phyloP scores from a whole-genome alignment of 164 flowering plant species.

The Akebia trifoliata region DNA sequence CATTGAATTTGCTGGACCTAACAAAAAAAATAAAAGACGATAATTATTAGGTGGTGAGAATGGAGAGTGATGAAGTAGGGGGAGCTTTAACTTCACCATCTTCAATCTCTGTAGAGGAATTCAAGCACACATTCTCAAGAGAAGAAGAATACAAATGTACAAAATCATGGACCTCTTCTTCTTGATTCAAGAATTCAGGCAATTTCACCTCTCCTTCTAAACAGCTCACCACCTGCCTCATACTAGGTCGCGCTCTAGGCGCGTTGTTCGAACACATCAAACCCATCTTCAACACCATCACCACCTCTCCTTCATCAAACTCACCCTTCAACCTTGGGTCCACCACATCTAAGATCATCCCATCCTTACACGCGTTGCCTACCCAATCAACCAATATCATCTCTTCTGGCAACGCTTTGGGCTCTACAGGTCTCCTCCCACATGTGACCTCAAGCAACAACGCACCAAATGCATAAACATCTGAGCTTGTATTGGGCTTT shows the following conservation, averaged over 20 bases:
- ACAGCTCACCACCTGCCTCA: slow-evolving; percentile 46
- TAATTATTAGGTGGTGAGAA: too few species aligned
- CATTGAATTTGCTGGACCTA: too few species aligned
- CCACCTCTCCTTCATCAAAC: slow-evolving; percentile 28
- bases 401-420: slow-evolving; percentile 41
- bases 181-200: slow-evolving; percentile 2
- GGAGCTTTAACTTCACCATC: slow-evolving; percentile 13
- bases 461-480: slow-evolving; percentile 62
- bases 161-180: slow-evolving; percentile 36
- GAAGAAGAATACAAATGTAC: slow-evolving; percentile 20
- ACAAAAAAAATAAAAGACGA: too few species aligned
- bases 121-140: slow-evolving; percentile 13
- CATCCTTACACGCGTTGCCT: slow-evolving; percentile 34
- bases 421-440: slow-evolving; percentile 62
- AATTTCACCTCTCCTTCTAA: slow-evolving; percentile 34
- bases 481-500: slow-evolving; percentile 41
- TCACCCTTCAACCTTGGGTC: slow-evolving; percentile 30
- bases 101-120: slow-evolving; percentile 8
- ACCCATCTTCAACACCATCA: slow-evolving; percentile 44
- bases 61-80: too few species aligned
- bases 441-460: slow-evolving; percentile 49
- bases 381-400: slow-evolving; percentile 56
- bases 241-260: slow-evolving; percentile 33
- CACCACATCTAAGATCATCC: slow-evolving; percentile 32
- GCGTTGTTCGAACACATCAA: slow-evolving; percentile 39